Evolutionary conservation across 2,329 filamentous ascomycete species (phyloP).

Genomic region (Colletotrichum sublineola): DNA sequence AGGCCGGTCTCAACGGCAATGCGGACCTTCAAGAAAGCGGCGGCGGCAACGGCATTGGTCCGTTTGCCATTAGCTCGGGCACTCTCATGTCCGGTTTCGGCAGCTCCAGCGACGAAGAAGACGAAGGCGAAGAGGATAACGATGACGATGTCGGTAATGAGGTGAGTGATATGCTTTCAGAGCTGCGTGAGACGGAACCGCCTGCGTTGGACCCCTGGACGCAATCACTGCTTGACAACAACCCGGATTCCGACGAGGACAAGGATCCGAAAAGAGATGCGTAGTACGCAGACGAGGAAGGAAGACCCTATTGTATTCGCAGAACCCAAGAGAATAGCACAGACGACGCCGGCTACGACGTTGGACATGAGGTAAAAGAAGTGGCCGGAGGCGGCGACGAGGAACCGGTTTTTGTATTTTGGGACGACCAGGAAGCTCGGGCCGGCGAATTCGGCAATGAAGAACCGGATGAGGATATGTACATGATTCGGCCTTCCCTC

Average conservation of each 20-base stretch:
- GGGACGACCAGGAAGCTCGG: not conserved
- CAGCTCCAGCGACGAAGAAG: constrained; percentile 95
- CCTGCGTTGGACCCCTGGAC: constrained; percentile 41
- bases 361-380: constrained; percentile 17
- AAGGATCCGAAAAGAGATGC: constrained; percentile 33
- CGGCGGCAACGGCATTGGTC: constrained; percentile 75
- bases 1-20: constrained; percentile 48
- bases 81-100: constrained; percentile 91
- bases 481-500: constrained; percentile 34
- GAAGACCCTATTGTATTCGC: not conserved
- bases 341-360: not conserved
- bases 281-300: constrained; percentile 38
- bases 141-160: constrained; percentile 80
- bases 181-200: constrained; percentile 39
- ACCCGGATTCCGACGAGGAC: constrained; percentile 46
- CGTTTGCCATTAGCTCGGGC: constrained; percentile 79
- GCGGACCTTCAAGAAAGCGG: constrained; percentile 78
- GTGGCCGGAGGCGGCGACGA: constrained; percentile 9
- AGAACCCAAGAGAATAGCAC: constrained; percentile 3
- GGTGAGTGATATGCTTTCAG: constrained; percentile 64
- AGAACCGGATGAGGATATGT: constrained; percentile 36
- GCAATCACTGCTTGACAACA: constrained; percentile 42
- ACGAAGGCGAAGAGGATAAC: constrained; percentile 91
- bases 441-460: not conserved
- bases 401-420: constrained; percentile 22